Base-by-base conservation (phyloP, 129 eudicot genomes). In the Logfia minima region DNA sequence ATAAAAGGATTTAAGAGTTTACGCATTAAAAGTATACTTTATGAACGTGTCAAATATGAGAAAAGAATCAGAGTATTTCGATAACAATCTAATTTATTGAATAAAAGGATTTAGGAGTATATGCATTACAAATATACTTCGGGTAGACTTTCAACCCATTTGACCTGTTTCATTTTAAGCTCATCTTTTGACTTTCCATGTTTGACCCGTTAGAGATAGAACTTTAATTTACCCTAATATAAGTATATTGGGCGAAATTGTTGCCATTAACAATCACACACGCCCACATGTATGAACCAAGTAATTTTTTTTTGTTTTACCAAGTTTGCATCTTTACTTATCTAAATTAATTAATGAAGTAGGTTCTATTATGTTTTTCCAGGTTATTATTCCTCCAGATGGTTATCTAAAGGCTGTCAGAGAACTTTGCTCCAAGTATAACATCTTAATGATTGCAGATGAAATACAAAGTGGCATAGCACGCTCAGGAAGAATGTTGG, bases 401-500 rank as follows among this genome's bases (percentile, higher is more conserved):
- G 99, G 99, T 51, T 95, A 89, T 69, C 84, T 95, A 26, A 87
- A 95, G 83, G 84, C 91, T 58, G 96, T 92, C 16, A 89, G 97
- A 79, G 96, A 95, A 70, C 97, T 95, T 73, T 95, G 99, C 89
- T 78, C 99, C 66, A 91, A 89, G 77, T 82, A 86, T 73, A 84
- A 89, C 68, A 74, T 95, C 18, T 78, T 95, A 78, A 95, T 95
- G 99, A 95, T 95, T 65, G 99, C 99, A 72, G 99, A 95, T 77
- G 99, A 95, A 79, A 91, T 95, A 75, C 99, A 95, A 88, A 91
- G 96, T 84, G 99, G 99, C 63, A 82, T 95, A 68, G 99, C 89
- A 41, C 81, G 99, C 48, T 91, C 99, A 8, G 99, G 99, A 83
- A 87, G 86, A 85, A 80, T 95, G 90, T 86, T 95, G 77, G 94